phyloP scores from a whole-genome alignment of 2,329 filamentous ascomycete genomes.

The Fusarium falciforme region DNA sequence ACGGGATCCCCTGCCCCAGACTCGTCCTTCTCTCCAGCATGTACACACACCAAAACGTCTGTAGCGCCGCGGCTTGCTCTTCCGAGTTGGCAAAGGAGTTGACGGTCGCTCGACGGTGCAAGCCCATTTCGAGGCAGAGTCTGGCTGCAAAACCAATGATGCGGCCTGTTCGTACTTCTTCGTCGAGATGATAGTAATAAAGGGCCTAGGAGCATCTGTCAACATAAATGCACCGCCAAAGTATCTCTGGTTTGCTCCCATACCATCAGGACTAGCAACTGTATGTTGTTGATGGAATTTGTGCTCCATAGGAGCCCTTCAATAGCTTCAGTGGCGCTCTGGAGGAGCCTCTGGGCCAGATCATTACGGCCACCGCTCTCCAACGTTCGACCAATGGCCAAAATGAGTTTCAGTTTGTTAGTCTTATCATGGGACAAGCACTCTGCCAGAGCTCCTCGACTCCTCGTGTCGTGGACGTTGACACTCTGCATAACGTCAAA shows the following conservation, averaged over 20 bases:
- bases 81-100: neutral
- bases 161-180: neutral
- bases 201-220: neutral
- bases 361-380: neutral
- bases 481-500: neutral
- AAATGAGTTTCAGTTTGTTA: neutral
- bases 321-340: neutral
- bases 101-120: neutral
- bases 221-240: neutral
- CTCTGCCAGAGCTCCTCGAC: neutral
- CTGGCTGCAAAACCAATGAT: neutral
- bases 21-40: neutral
- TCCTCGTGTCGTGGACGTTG: neutral
- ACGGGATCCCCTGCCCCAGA: neutral
- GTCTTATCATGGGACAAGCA: neutral
- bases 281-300: neutral
- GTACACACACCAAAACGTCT: neutral
- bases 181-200: neutral
- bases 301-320: neutral
- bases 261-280: neutral
- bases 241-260: rapidly evolving
- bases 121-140: neutral
- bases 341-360: neutral
- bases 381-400: neutral
- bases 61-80: neutral